Evolutionary conservation across 805 yeast genomes (phyloP).

Genomic region (Schwanniomyces yamadae): DNA sequence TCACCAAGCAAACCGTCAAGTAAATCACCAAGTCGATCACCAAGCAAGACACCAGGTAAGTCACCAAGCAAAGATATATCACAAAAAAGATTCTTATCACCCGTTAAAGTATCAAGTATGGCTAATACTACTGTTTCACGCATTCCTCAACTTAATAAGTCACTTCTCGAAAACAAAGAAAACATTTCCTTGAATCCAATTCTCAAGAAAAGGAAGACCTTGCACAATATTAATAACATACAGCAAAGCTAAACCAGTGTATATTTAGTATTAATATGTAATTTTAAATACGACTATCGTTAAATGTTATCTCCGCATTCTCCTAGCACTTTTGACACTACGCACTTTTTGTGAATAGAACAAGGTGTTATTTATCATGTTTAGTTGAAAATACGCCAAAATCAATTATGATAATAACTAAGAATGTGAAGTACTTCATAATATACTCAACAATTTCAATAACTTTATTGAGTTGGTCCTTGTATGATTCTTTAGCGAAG

Average conservation of each 20-base stretch:
- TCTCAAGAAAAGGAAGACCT: slow-evolving; percentile 12
- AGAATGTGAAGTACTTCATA: slow-evolving; percentile 14
- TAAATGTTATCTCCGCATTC: not conserved
- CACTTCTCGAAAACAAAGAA: slow-evolving; percentile 5
- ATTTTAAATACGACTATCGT: not conserved
- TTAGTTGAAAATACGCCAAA: not conserved
- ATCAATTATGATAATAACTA: slow-evolving; percentile 9
- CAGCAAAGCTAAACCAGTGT: slow-evolving; percentile 3
- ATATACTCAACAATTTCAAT: slow-evolving; percentile 20
- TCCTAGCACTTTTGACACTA: too few species aligned
- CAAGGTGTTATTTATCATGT: too few species aligned
- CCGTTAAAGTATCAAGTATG: not conserved
- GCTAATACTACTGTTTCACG: slow-evolving; percentile 3
- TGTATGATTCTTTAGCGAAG: slow-evolving; percentile 18
- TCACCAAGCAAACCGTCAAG: slow-evolving; percentile 7
- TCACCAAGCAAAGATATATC: not conserved
- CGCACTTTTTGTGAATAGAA: too few species aligned
- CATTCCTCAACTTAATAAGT: slow-evolving; percentile 7
- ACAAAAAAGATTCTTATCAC: not conserved
- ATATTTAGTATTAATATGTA: slow-evolving; percentile 2
- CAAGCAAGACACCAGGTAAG: not conserved
- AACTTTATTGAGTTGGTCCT: slow-evolving; percentile 19
- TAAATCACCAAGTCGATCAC: not conserved
- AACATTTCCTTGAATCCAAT: slow-evolving; percentile 1
- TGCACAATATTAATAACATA: slow-evolving; percentile 5